phyloP scores from a whole-genome alignment of 345 rosid species.

The Pugionium dolabratum region DNA sequence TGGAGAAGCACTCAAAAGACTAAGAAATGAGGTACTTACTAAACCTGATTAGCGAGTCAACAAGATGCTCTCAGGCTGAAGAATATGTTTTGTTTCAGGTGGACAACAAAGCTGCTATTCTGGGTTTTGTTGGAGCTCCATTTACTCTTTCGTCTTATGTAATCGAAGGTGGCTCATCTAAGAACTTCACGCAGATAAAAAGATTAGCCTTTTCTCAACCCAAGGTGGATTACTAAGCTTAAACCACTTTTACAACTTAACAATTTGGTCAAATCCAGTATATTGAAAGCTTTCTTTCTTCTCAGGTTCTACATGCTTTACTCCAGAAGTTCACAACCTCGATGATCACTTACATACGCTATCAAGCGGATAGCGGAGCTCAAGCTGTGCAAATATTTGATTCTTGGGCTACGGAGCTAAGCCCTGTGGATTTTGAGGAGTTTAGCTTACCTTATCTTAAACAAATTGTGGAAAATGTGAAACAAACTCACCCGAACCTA shows the following conservation, averaged over 20 bases:
- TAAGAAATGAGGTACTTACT: constrained; percentile 76
- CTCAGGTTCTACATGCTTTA: constrained; percentile 79
- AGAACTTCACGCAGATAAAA: constrained; percentile 84
- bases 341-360: constrained; percentile 80
- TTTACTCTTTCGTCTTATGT: constrained; percentile 95
- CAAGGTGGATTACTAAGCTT: constrained; percentile 45
- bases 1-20: constrained; percentile 84
- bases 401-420: constrained; percentile 97
- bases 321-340: constrained; percentile 84
- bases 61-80: constrained; percentile 14
- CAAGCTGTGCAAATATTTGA: constrained; percentile 98
- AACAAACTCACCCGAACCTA: constrained; percentile 80
- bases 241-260: background rate
- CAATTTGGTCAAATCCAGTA: background rate
- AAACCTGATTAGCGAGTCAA: background rate
- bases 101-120: constrained; percentile 71
- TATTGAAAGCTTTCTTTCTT: constrained; percentile 3
- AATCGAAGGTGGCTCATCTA: constrained; percentile 96
- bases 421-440: constrained; percentile 91
- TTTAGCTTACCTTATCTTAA: constrained; percentile 90
- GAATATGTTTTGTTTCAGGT: constrained; percentile 53
- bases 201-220: constrained; percentile 92
- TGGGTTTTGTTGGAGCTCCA: constrained; percentile 98
- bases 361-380: constrained; percentile 86
- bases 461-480: constrained; percentile 82